Evolutionary conservation across 768 basidiomycete species (phyloP), one percentile per base, ranked within the genome.

Genomic region (Boletus vermiculosoides): DNA sequence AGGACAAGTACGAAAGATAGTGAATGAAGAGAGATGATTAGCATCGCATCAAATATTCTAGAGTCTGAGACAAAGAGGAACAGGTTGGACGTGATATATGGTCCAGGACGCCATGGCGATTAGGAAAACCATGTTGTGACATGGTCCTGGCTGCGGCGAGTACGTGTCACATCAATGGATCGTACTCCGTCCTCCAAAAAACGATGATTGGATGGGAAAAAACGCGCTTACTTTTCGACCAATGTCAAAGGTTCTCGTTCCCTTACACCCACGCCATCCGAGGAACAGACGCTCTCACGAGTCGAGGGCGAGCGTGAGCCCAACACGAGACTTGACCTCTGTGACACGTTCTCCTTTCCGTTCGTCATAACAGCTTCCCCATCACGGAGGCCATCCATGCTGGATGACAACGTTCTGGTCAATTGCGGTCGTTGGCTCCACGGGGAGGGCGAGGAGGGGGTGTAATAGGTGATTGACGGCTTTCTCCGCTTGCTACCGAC

Each of bases 151-250:
- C 39, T 34, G 36, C 28, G 22, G 12, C 45, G 20, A 23, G 48
- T 16, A 23, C 28, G 31, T 39, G 20, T 41, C 13, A 39, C 39
- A 9, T 16, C 11, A 28, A 42, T 41, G 33, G 37, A 25, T 22
- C 15, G 28, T 11, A 1, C 23, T 3, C 31, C 15, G 13, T 18
- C 34, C 48, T 49, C 48, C 2, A 30, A 39, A 36, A 37, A 39
- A 16, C 22, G 25, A 36, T 2, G 16, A 28, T 13, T 22, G 6
- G n/a, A 22, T 12, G 0, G 16, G 41, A 55, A 20, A 18, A 44
- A 49, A 22, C 9, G 33, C 5, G 78, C 84, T 57, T 66, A 91
- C 88, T 84, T 87, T 73, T 92, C 90, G 48, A 82, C 80, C 53
- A 91, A 69, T 0, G 90, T 92, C 52, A 82, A 64, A 16, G 84